These are phyloP conservation scores for Nephelium lappaceum DNA, from an alignment of 345 rosid genomes.

Conservation along the genomic window DNA sequence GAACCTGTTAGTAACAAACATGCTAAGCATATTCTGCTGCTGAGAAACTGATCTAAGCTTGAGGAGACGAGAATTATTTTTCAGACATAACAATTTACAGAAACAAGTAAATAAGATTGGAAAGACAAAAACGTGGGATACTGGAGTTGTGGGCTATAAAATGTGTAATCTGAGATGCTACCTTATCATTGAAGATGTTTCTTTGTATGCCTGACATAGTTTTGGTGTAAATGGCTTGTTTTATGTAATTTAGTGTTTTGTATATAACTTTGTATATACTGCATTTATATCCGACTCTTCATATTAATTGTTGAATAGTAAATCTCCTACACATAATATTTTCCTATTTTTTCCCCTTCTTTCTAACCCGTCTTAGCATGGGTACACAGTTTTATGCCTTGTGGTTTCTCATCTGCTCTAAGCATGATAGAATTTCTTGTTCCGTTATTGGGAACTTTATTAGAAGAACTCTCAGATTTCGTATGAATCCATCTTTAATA, in stretches of 20 bases:
- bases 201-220: neutral
- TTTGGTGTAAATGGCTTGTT: neutral
- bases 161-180: neutral
- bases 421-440: neutral
- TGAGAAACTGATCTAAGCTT: neutral
- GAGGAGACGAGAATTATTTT: neutral
- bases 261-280: neutral
- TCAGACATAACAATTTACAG: neutral
- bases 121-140: neutral
- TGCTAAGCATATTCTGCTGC: neutral
- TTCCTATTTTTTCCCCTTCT: neutral
- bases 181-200: neutral
- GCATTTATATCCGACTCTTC: neutral
- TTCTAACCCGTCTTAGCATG: too few species aligned
- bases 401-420: neutral
- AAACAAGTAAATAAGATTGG: neutral
- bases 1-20: neutral
- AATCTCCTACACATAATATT: neutral
- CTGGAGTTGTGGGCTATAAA: neutral
- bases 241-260: neutral
- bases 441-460: slow-evolving; percentile 6
- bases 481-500: neutral
- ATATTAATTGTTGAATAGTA: neutral
- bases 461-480: neutral
- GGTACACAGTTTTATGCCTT: neutral